These are phyloP conservation scores for Fraxinus anomala DNA, from an alignment of 257 asterid species.

Conservation along the genomic window DNA sequence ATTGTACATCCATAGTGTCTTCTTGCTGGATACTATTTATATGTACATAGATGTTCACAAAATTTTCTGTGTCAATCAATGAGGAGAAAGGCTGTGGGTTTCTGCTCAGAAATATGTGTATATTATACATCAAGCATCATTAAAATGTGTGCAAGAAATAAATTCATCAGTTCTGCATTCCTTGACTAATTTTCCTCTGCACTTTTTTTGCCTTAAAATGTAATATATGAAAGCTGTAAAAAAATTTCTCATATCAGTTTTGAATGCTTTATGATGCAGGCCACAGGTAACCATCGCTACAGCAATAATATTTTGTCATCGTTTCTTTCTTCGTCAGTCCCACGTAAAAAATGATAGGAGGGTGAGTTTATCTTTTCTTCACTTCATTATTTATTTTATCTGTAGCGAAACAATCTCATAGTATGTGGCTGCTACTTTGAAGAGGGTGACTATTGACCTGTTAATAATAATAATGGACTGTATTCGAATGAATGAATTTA, in stretches of 20 bases:
- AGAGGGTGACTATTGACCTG: background rate
- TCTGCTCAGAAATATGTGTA: background rate
- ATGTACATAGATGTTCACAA: background rate
- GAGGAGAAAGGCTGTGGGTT: background rate
- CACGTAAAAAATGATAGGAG: conserved; percentile 40
- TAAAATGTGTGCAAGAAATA: background rate
- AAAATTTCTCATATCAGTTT: background rate
- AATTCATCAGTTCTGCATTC: background rate
- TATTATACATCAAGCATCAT: background rate
- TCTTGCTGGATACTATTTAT: background rate
- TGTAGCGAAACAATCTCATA: conserved; percentile 16
- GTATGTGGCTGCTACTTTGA: background rate
- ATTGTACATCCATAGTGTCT: background rate
- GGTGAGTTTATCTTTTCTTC: conserved; percentile 25
- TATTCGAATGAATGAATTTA: background rate
- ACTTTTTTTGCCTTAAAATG: background rate
- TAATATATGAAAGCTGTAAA: background rate
- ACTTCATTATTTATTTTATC: conserved; percentile 3
- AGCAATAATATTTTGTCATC: conserved; percentile 39
- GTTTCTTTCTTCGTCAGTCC: conserved; percentile 45
- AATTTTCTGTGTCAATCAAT: background rate
- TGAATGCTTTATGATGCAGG: conserved; percentile 25
- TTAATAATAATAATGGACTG: background rate
- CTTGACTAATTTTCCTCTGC: conserved; percentile 4
- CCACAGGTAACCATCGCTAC: conserved; percentile 46